These are phyloP conservation scores for Didymella arachidicola DNA, from an alignment of 2,329 filamentous ascomycete genomes.

Conservation along the genomic window DNA sequence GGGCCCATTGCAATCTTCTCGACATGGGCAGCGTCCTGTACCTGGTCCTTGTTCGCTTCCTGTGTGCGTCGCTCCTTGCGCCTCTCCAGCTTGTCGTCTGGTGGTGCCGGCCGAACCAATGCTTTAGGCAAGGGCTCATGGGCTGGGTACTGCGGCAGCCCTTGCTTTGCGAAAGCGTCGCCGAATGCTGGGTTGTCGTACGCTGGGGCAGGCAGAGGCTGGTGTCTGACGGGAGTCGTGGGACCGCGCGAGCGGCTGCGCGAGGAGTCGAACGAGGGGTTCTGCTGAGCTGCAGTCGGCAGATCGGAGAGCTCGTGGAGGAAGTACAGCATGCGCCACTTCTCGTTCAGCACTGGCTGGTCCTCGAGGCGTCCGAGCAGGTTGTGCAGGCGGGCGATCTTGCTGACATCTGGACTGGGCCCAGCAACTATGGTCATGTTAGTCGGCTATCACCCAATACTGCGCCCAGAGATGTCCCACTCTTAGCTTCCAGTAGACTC, in stretches of 20 bases:
- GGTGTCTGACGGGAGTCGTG: slow-evolving; percentile 40
- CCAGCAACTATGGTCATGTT: slow-evolving; percentile 65
- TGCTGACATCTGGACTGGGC: slow-evolving; percentile 72
- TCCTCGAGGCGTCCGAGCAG: slow-evolving; percentile 87
- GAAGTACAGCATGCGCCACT: slow-evolving; percentile 95
- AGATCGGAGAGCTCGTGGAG: slow-evolving; percentile 82
- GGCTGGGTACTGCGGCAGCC: slow-evolving; percentile 52
- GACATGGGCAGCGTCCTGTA: slow-evolving; percentile 21
- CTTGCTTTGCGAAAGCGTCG: slow-evolving; percentile 59
- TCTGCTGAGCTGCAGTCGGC: slow-evolving; percentile 22
- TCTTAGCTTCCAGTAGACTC: slow-evolving; percentile 87
- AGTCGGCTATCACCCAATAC: slow-evolving; percentile 10
- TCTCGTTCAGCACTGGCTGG: slow-evolving; percentile 91
- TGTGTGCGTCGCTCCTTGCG: slow-evolving; percentile 38
- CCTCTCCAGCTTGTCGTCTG: slow-evolving; percentile 35
- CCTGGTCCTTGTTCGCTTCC: slow-evolving; percentile 38
- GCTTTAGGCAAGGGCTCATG: slow-evolving; percentile 44
- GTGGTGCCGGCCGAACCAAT: slow-evolving; percentile 27
- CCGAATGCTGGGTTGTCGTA: slow-evolving; percentile 44
- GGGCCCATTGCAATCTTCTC: slow-evolving; percentile 37
- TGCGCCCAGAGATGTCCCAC: slow-evolving; percentile 33
- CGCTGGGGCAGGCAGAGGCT: slow-evolving; percentile 35
- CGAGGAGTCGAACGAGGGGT: slow-evolving; percentile 17
- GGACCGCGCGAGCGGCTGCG: slow-evolving; percentile 34
- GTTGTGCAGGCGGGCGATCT: slow-evolving; percentile 83